A percentile compares a stretch with the other conserved stretches of the same genome.
Evolutionary conservation across 441 rosid species (phyloP).

Genomic region (Francoa sonchifolia): DNA sequence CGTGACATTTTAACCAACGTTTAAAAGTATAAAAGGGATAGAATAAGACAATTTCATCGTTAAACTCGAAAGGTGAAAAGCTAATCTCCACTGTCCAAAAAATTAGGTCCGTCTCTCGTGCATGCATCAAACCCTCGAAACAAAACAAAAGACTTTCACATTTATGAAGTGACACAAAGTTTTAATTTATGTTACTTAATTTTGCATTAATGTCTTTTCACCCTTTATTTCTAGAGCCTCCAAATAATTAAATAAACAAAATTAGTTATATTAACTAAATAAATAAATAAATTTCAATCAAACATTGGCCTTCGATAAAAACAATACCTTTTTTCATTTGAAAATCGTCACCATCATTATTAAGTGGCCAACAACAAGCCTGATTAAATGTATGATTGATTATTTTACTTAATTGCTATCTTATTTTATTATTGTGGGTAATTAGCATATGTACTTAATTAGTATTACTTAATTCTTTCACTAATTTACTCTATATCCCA

Average conservation of each 20-base stretch:
- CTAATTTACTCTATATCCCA: no score
- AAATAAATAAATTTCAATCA: no score
- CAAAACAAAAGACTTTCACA: slow-evolving; percentile 15
- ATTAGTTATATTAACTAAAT: no score
- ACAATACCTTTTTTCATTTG: no score
- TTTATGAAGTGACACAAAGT: slow-evolving; percentile 32
- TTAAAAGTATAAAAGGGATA: slow-evolving; percentile 17
- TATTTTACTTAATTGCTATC: no score
- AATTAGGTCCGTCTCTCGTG: slow-evolving; percentile 9
- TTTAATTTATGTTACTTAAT: slow-evolving; percentile 16
- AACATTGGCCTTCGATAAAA: no score
- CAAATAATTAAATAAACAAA: no score
- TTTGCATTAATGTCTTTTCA: slow-evolving; percentile 21
- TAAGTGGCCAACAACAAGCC: slow-evolving; percentile 50
- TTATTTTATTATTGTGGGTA: no score
- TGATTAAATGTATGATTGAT: slow-evolving; percentile 24
- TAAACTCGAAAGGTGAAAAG: slow-evolving; percentile 35
- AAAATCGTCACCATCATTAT: slow-evolving; percentile 14
- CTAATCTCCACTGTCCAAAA: slow-evolving; percentile 16
- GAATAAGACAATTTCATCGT: slow-evolving; percentile 54
- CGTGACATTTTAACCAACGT: no score
- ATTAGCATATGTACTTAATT: no score
- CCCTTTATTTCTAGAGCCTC: slow-evolving; percentile 29
- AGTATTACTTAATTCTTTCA: no score
- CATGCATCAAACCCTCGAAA: slow-evolving; percentile 10